Conservation (phyloP, 371 early-diverging fungal genomes). For the Lichtheimia hyalospora region DNA sequence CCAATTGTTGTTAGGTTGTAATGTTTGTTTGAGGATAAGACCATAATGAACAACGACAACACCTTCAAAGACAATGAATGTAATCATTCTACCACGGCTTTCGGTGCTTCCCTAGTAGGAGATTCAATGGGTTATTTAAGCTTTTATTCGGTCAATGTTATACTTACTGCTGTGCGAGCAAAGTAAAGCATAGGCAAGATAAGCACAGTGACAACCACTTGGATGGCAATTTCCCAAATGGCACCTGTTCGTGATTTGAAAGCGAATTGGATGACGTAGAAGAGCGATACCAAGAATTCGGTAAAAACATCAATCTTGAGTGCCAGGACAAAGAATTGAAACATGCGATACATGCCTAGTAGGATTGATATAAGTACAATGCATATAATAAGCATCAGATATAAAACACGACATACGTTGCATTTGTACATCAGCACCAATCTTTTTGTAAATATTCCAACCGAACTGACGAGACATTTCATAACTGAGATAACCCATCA, state of each 20-base stretch:
- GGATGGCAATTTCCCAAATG: slow-evolving; percentile 35
- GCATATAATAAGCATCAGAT: background rate
- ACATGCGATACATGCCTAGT: slow-evolving; percentile 42
- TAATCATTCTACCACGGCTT: slow-evolving; percentile 37
- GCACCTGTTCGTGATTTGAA: slow-evolving; percentile 18
- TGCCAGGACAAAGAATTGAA: slow-evolving; percentile 49
- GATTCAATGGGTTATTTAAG: background rate
- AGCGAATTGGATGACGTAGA: slow-evolving; percentile 46
- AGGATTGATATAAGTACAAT: background rate
- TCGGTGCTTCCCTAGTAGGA: slow-evolving; percentile 34
- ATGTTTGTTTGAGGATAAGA: slow-evolving; percentile 37
- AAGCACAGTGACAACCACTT: slow-evolving; percentile 36
- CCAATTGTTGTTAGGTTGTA: slow-evolving; percentile 46
- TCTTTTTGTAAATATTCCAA: slow-evolving; percentile 44
- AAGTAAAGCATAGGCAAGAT: slow-evolving; percentile 47
- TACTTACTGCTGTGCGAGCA: slow-evolving; percentile 44
- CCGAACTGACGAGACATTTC: slow-evolving; percentile 39
- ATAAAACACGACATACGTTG: slow-evolving; percentile 20
- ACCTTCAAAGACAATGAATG: slow-evolving; percentile 37
- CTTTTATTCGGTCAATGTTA: too few relatives aligned
- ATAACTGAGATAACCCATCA: slow-evolving; percentile 32
- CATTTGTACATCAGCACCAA: slow-evolving; percentile 37
- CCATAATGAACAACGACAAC: slow-evolving; percentile 39
- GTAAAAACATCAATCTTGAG: slow-evolving; percentile 51
- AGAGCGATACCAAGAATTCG: slow-evolving; percentile 43